A percentile compares a stretch with the other conserved stretches of the same genome.
Conservation (phyloP, 306 rosid genomes). For the Dryas drummondii region DNA sequence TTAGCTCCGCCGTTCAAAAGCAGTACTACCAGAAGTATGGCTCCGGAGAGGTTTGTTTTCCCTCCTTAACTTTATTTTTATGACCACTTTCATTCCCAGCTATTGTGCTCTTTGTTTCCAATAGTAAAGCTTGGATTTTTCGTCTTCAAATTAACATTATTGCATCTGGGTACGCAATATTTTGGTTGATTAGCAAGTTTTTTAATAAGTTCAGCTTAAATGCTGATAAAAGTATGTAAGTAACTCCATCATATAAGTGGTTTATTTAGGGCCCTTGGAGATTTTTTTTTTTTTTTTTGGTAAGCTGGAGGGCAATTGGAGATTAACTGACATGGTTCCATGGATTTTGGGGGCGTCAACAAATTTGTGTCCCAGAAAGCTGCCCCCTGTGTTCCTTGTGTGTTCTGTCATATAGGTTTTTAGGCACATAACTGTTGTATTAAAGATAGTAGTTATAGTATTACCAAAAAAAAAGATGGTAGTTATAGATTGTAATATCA, state of each 20-base stretch:
- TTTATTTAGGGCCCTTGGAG: background rate
- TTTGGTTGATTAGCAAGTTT: background rate
- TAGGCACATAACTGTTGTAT: no score
- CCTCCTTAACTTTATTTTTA: background rate
- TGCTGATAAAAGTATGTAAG: background rate
- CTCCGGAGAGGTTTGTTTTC: slow-evolving; percentile 47
- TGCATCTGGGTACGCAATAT: background rate
- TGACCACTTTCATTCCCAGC: background rate
- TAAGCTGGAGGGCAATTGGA: background rate
- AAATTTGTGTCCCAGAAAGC: background rate
- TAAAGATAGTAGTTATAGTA: no score
- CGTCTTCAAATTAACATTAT: background rate
- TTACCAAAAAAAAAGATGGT: no score
- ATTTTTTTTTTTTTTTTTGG: background rate
- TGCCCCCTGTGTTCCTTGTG: background rate
- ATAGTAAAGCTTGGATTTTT: background rate
- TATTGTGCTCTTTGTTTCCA: background rate
- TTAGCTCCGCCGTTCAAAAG: slow-evolving; percentile 62
- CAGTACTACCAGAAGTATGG: slow-evolving; percentile 69
- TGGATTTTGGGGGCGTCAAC: background rate
- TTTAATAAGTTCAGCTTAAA: background rate
- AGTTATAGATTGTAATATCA: background rate
- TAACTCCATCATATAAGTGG: background rate
- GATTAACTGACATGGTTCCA: background rate
- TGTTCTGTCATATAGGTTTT: background rate